These are phyloP conservation scores for Calvatia gigantea DNA, from an alignment of 768 basidiomycete genomes.

Conservation along the genomic window DNA sequence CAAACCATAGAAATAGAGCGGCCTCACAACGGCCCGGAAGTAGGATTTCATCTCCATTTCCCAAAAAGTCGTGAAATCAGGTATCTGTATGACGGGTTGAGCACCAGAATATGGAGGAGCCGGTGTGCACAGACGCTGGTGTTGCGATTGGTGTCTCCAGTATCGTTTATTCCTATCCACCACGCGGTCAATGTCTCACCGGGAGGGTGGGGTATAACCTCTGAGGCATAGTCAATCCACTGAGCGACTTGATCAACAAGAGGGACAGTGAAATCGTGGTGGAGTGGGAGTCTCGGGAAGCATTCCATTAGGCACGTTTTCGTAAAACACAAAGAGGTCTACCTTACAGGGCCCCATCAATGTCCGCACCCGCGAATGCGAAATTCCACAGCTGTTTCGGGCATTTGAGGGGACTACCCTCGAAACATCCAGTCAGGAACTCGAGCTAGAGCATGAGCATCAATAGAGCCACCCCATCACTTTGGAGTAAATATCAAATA, in stretches of 20 bases:
- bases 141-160: constrained; percentile 45
- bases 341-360: constrained; percentile 34
- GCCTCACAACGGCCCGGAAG: constrained; percentile 46
- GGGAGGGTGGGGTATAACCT: constrained; percentile 40
- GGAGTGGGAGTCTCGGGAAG: constrained; percentile 37
- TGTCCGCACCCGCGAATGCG: constrained; percentile 52
- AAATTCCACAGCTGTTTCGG: constrained; percentile 50
- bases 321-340: neutral
- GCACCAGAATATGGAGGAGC: neutral
- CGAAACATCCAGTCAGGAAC: constrained; percentile 49
- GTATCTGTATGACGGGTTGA: constrained; percentile 29
- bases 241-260: constrained; percentile 49
- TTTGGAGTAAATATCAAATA: neutral
- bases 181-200: constrained; percentile 44
- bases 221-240: constrained; percentile 41
- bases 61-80: constrained; percentile 48
- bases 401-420: constrained; percentile 40
- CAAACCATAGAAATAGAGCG: neutral
- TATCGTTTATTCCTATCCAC: constrained; percentile 63
- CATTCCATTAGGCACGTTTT: neutral
- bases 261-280: constrained; percentile 43
- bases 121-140: constrained; percentile 22
- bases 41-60: constrained; percentile 44
- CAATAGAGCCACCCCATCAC: neutral
- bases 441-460: constrained; percentile 33